Base-by-base conservation (phyloP, 495 filamentous ascomycete genomes). In the Penicillium manginii region DNA sequence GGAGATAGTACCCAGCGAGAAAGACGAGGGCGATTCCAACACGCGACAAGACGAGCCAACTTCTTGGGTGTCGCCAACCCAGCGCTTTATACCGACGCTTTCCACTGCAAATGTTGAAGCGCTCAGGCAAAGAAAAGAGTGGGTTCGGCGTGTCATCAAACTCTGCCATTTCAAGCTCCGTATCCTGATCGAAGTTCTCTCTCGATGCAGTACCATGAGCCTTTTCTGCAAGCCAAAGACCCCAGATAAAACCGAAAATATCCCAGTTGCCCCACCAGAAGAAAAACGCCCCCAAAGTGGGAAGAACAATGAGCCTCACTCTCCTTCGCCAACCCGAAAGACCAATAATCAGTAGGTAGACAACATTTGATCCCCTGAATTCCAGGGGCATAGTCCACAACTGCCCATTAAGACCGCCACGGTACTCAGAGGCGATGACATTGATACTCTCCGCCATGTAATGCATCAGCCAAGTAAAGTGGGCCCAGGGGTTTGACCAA, bases 381-480 rank as follows among this genome's bases (percentile, higher is more conserved):
- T 83, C 80, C 21, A 77, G 56, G 0, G 77, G 75, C 42, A 84
- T 81, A 12, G 81, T 83, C 81, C 81, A 84, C 12, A 82, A 63
- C 49, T 82, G 81, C 7, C 54, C 59, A 59, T 69, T 71, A 15
- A 71, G 21, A 9, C 60, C 61, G 2, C 51, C 57, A 8, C 52
- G 57, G 33, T 60, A 64, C 31, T 66, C 50, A 29, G 64, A 58
- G 8, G 53, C 32, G 37, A 72, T 49, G 10, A 65, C 49, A 40
- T 76, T 73, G 52, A 75, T 69, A 19, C 73, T 71, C 31, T 68
- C 80, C 54, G 71, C 76, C 57, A 81, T 63, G 14, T 75, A 70
- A 14, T 54, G 33, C 17, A 60, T 55, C 5, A 70, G 39, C 40
- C 54, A 70, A 37, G 32, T 35, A 18, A 70, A 11, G 39, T 70